Conservation (phyloP, 345 rosid genomes). For the Mallotus nudiflorus region DNA sequence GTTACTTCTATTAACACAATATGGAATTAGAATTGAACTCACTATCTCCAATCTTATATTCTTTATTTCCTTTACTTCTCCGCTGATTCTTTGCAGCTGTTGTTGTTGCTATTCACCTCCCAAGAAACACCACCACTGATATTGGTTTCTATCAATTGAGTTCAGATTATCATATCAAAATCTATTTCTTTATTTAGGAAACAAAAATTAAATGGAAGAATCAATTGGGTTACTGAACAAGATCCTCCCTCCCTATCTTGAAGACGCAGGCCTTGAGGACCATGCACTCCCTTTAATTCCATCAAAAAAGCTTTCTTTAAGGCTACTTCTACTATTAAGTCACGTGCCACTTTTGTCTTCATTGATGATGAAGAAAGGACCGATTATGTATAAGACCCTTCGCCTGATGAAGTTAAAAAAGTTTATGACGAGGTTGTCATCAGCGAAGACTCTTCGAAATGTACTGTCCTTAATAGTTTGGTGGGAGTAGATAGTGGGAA, state of each 20-base stretch:
- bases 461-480: conserved; percentile 16
- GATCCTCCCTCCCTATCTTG: conserved; percentile 60
- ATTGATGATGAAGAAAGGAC: conserved; percentile 1
- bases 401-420: conserved; percentile 9
- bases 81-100: neutral
- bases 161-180: neutral
- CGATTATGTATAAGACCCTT: conserved; percentile 23
- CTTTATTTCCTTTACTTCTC: conserved; percentile 5
- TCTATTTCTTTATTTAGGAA: neutral
- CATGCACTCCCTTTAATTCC: conserved; percentile 63
- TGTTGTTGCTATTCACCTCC: conserved; percentile 26
- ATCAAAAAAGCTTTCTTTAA: conserved; percentile 65
- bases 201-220: conserved; percentile 11
- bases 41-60: conserved; percentile 26
- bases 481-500: conserved; percentile 14
- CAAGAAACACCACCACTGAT: conserved; percentile 33
- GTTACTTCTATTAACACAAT: conserved; percentile 19
- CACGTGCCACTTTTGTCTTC: conserved; percentile 45
- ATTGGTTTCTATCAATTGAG: neutral
- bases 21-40: conserved; percentile 30
- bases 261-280: conserved; percentile 75
- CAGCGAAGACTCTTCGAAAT: neutral
- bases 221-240: conserved; percentile 33
- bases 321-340: conserved; percentile 59
- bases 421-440: neutral